A percentile compares a stretch with the other conserved stretches of the same genome.
Conservation (phyloP, 2,329 filamentous ascomycete genomes). For the Scolecobasidium constrictum region DNA sequence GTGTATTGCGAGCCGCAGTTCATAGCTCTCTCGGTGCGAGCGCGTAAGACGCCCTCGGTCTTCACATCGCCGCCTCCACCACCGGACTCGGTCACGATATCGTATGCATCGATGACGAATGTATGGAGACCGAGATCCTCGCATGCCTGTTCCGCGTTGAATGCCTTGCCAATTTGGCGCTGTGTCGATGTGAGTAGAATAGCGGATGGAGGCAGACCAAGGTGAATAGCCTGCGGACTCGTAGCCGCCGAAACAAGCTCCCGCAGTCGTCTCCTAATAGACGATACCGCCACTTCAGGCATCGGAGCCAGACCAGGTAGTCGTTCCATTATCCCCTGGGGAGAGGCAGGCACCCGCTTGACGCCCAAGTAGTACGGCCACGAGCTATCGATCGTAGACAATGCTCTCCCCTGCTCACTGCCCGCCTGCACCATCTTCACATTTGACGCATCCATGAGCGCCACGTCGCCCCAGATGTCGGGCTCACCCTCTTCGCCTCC, state of each 20-base stretch:
- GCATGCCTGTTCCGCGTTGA: conserved; percentile 64
- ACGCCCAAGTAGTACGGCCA: conserved; percentile 88
- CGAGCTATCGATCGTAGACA: conserved; percentile 61
- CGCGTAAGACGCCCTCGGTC: conserved; percentile 82
- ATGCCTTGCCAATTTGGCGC: conserved; percentile 85
- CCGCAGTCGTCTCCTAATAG: conserved; percentile 53
- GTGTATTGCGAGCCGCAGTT: conserved; percentile 79
- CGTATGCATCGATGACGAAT: conserved; percentile 82
- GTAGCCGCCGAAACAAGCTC: conserved; percentile 84
- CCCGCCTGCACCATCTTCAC: conserved; percentile 90
- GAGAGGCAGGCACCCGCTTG: conserved; percentile 39
- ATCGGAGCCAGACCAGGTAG: conserved; percentile 20
- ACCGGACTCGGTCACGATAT: conserved; percentile 84
- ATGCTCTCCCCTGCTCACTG: conserved; percentile 70
- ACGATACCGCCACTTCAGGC: conserved; percentile 31
- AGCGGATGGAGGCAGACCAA: conserved; percentile 79
- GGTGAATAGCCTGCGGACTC: conserved; percentile 72
- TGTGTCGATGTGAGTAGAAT: conserved; percentile 87
- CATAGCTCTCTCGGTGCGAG: conserved; percentile 77
- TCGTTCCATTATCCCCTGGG: not conserved
- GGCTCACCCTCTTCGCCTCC: conserved; percentile 49
- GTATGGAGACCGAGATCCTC: conserved; percentile 83
- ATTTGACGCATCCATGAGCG: conserved; percentile 72
- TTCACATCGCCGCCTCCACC: conserved; percentile 85
- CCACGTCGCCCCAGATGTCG: conserved; percentile 75